Evolutionary conservation across 1,139 yeast species (phyloP), one percentile per base, ranked within the genome.

Genomic region (Candida buenavistaensis): DNA sequence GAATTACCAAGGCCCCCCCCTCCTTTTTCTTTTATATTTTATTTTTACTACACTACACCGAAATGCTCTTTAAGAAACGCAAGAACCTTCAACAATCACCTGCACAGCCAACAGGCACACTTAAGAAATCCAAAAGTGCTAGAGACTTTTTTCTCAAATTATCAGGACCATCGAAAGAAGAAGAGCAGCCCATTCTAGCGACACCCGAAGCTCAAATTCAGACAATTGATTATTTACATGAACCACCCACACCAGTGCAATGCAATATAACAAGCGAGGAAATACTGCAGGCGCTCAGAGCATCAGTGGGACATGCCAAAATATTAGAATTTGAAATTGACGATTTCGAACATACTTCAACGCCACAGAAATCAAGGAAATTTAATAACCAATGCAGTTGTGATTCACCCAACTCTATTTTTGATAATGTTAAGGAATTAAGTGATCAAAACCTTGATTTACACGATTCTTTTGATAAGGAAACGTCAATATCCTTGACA

Each of bases 401-500:
- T 10, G 23, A 30, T 17, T 14, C 23, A 3, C 13, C 14, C 3
- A 27, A 30, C 19, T 30, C 32, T 11, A 30, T 30, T n/a, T 30
- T 30, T 24, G 32, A 30, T 24, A 16, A 23, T 11, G 16, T n/a
- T 3, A 4, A 14, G 7, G 7, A 8, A 9, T n/a, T 15, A 4
- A 20, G 10, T 14, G 19, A n/a, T 25, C 10, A 14, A 5, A 15
- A 9, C 14, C 10, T 12, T 20, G 24, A 21, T 4, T 14, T 9
- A n/a, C 14, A 20, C 5, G 15, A 28, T 15, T 17, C 17, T 23
- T 19, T 23, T 23, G 13, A 30, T 23, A 15, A n/a, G 6, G 41
- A 46, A 10, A 47, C 43, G 6, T 35, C 39, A 7, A 49, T 44
- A 7, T 50, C 58, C 8, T 38, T 57, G 6, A 46, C 45, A 6